These are phyloP conservation scores for Pulveroboletus sp. DNA, from an alignment of 768 basidiomycete genomes.

Conservation along the genomic window DNA sequence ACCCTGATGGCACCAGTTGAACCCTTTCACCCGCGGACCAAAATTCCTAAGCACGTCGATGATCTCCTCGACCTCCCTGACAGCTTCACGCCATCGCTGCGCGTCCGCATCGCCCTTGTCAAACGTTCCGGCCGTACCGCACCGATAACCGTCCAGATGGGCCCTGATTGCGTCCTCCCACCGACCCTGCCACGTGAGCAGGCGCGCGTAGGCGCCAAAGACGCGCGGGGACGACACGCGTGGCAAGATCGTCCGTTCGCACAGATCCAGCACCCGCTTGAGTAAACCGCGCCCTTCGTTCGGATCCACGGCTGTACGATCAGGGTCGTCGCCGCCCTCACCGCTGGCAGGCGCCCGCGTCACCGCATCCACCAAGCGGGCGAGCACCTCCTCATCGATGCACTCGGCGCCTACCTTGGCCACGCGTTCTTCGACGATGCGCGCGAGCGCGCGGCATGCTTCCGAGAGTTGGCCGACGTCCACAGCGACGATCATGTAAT, in stretches of 20 bases:
- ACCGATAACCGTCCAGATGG: constrained; percentile 81
- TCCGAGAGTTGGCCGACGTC: constrained; percentile 92
- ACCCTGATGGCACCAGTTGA: constrained; percentile 83
- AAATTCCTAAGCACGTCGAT: constrained; percentile 81
- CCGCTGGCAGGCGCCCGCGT: constrained; percentile 45
- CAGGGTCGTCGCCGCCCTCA: constrained; percentile 9
- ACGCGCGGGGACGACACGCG: constrained; percentile 74
- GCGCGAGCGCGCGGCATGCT: constrained; percentile 75
- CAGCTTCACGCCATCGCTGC: constrained; percentile 69
- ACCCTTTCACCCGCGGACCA: constrained; percentile 59
- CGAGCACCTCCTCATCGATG: constrained; percentile 85
- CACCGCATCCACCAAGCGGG: constrained; percentile 84
- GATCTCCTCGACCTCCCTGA: constrained; percentile 75
- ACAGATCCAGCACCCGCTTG: constrained; percentile 64
- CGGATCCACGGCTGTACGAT: constrained; percentile 35
- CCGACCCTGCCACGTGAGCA: constrained; percentile 66
- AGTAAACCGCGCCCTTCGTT: constrained; percentile 68
- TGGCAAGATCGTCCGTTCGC: constrained; percentile 77
- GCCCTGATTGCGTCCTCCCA: constrained; percentile 81
- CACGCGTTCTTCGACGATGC: constrained; percentile 62
- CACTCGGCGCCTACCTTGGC: constrained; percentile 45
- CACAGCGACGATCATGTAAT: constrained; percentile 91
- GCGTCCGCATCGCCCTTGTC: constrained; percentile 67
- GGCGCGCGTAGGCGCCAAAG: constrained; percentile 79
- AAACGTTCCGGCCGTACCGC: constrained; percentile 54